These are phyloP conservation scores for Irpex sp. DNA, from an alignment of 1,284 basidiomycete genomes.

Conservation along the genomic window DNA sequence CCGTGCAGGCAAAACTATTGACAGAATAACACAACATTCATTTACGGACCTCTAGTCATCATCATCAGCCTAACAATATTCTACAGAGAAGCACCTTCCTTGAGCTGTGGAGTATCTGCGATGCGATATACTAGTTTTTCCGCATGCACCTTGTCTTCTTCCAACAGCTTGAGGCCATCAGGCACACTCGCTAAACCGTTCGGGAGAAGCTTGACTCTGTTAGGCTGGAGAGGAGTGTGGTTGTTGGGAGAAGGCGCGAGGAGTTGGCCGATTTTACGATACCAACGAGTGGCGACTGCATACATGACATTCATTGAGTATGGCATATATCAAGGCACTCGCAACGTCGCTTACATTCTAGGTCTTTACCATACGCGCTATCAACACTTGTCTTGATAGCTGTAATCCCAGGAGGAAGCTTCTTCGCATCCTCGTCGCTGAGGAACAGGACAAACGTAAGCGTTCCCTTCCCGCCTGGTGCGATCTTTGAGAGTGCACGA, in stretches of 20 bases:
- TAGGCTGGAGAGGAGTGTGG: no score
- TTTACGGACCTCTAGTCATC: background rate
- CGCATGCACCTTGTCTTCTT: constrained; percentile 21
- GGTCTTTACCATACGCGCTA: background rate
- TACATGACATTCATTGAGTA: no score
- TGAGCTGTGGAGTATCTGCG: background rate
- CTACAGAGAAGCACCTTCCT: background rate
- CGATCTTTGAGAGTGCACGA: no score
- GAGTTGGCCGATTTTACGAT: no score
- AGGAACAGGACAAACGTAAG: background rate
- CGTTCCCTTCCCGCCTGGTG: no score
- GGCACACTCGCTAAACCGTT: constrained; percentile 25
- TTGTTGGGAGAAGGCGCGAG: no score
- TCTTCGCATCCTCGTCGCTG: background rate
- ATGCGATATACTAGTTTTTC: constrained; percentile 21
- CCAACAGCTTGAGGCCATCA: constrained; percentile 21
- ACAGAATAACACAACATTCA: background rate
- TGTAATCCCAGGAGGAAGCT: background rate
- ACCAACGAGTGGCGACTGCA: no score
- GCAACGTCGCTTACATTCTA: background rate
- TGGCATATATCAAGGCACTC: no score
- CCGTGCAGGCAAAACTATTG: background rate
- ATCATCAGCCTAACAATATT: background rate
- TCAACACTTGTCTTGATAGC: background rate
- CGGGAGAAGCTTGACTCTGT: constrained; percentile 22